These are phyloP conservation scores for Eurotiales sp. DNA, from an alignment of 2,329 filamentous ascomycete species.

Conservation along the genomic window DNA sequence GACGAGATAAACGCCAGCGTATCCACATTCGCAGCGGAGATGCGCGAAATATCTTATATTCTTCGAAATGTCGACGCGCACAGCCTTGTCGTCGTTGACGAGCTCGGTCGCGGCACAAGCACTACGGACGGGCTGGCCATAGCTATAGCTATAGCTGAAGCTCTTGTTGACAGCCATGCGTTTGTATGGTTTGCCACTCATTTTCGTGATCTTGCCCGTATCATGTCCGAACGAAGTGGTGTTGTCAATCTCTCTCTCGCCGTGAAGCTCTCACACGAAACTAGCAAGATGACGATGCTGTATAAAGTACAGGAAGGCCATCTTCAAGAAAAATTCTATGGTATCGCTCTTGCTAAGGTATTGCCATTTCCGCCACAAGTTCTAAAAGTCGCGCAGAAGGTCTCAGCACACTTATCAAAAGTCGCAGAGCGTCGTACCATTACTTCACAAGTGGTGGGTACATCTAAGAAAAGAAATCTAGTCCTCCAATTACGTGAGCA, in stretches of 20 bases:
- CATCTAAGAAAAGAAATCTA: conserved; percentile 65
- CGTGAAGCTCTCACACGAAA: conserved; percentile 58
- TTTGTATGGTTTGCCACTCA: conserved; percentile 93
- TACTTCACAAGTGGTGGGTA: conserved; percentile 54
- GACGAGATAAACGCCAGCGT: conserved; percentile 87
- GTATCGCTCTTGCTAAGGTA: conserved; percentile 72
- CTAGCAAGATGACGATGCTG: conserved; percentile 74
- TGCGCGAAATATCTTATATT: conserved; percentile 95
- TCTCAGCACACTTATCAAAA: conserved; percentile 60
- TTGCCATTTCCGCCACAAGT: conserved; percentile 68
- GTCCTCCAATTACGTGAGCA: conserved; percentile 70
- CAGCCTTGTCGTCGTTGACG: conserved; percentile 82
- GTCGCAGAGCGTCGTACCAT: conserved; percentile 57
- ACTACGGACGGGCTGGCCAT: conserved; percentile 85
- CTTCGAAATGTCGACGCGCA: conserved; percentile 72
- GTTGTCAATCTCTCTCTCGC: conserved; percentile 80
- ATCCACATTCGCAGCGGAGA: conserved; percentile 90
- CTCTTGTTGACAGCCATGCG: conserved; percentile 72
- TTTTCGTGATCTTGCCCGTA: conserved; percentile 75
- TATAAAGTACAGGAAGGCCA: conserved; percentile 76
- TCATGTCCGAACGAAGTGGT: conserved; percentile 69
- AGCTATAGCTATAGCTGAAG: conserved; percentile 84
- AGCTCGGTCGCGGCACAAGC: conserved; percentile 86
- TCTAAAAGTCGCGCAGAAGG: conserved; percentile 62
- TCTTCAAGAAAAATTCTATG: conserved; percentile 71